Percentiles rank a stretch among this genome's conserved stretches.
phyloP scores from a whole-genome alignment of 2,329 filamentous ascomycete species.

The Trichoderma citrinoviride region DNA sequence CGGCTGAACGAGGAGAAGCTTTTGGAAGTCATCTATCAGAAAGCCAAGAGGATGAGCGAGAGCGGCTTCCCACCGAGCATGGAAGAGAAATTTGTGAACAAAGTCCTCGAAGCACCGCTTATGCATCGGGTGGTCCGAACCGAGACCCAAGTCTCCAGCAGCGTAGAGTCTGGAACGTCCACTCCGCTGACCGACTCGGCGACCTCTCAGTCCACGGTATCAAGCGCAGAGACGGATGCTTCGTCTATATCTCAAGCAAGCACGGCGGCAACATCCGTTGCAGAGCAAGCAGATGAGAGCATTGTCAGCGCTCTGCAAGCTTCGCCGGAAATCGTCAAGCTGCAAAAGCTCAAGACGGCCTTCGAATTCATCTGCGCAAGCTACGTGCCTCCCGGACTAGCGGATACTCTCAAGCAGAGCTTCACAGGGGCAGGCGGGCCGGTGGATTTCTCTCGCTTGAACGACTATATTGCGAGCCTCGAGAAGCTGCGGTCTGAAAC shows the following conservation, averaged over 20 bases:
- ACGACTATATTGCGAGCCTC: slow-evolving; percentile 66
- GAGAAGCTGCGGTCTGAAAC: slow-evolving; percentile 69
- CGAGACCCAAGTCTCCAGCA: slow-evolving; percentile 19
- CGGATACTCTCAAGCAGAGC: slow-evolving; percentile 41
- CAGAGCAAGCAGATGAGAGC: slow-evolving; percentile 34
- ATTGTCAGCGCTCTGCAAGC: slow-evolving; percentile 46
- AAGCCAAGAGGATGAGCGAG: slow-evolving; percentile 67
- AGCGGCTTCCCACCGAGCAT: slow-evolving; percentile 71
- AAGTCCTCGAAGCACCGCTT: slow-evolving; percentile 71
- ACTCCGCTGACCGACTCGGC: slow-evolving; percentile 29
- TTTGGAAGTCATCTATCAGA: slow-evolving; percentile 60
- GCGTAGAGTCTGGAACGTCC: slow-evolving; percentile 26
- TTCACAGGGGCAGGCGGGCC: slow-evolving; percentile 38
- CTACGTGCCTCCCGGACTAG: slow-evolving; percentile 54
- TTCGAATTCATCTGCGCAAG: slow-evolving; percentile 62
- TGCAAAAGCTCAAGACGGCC: slow-evolving; percentile 64
- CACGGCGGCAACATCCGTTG: slow-evolving; percentile 46
- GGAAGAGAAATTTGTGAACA: slow-evolving; percentile 80
- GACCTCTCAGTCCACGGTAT: slow-evolving; percentile 44
- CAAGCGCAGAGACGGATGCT: slow-evolving; percentile 37
- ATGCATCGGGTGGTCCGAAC: slow-evolving; percentile 56
- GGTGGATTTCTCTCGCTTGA: slow-evolving; percentile 68
- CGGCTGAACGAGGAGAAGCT: slow-evolving; percentile 73
- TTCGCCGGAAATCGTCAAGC: slow-evolving; percentile 48
- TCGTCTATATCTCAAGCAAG: slow-evolving; percentile 42